phyloP scores from a whole-genome alignment of 208 protist species.

The Phytomonas francai region DNA sequence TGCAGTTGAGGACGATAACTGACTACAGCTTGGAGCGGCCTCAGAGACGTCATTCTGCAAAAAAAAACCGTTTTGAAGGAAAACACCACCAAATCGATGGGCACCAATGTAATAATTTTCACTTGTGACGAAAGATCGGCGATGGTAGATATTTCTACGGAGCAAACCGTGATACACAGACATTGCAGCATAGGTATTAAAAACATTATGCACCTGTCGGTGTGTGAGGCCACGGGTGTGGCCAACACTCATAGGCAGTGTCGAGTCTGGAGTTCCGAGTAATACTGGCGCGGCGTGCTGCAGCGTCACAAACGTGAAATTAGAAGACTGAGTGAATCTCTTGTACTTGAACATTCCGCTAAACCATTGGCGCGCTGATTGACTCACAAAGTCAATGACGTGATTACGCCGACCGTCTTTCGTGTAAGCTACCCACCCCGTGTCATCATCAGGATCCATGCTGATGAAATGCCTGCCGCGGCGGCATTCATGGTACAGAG shows the following conservation, averaged over 20 bases:
- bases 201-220: slow-evolving; percentile 96
- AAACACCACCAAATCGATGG: slow-evolving; percentile 89
- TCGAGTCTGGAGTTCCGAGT: not conserved
- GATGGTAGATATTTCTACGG: slow-evolving; percentile 28
- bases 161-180: slow-evolving; percentile 69
- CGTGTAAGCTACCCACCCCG: slow-evolving; percentile 21
- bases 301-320: slow-evolving; percentile 92
- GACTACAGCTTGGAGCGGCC: not conserved
- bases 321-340: slow-evolving; percentile 86
- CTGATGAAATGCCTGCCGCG: slow-evolving; percentile 80
- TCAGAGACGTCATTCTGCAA: not conserved
- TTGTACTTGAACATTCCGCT: slow-evolving; percentile 74
- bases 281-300: slow-evolving; percentile 95
- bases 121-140: slow-evolving; percentile 92
- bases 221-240: slow-evolving; percentile 71
- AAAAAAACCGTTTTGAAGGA: too few species aligned
- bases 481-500: slow-evolving; percentile 61
- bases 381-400: slow-evolving; percentile 91
- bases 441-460: slow-evolving; percentile 20
- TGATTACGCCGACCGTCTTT: slow-evolving; percentile 45
- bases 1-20: slow-evolving; percentile 1
- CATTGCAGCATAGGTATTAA: slow-evolving; percentile 79
- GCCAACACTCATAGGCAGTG: slow-evolving; percentile 87
- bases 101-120: slow-evolving; percentile 95
- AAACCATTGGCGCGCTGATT: slow-evolving; percentile 85